Evolutionary conservation across 208 protist genomes (phyloP), one percentile per base, ranked within the genome.

Genomic region (Borovskyia barvae): DNA sequence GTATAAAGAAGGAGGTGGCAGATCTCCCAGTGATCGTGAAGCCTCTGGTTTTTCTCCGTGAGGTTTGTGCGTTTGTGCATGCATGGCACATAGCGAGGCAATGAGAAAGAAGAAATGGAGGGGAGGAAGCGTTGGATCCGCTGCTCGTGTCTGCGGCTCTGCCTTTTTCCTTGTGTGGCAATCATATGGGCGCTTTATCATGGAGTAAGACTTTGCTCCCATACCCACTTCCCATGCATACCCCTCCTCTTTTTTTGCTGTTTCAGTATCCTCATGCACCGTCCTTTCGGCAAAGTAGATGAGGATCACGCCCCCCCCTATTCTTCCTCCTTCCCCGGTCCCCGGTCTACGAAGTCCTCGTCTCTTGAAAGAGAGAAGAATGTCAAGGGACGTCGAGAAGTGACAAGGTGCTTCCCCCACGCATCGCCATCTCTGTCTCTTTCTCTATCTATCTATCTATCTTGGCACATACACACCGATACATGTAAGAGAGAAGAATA

Each of bases 381-480:
- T n/a, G n/a, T n/a, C n/a, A n/a, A n/a, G n/a, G n/a, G n/a, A n/a
- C n/a, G n/a, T n/a, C n/a, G n/a, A n/a, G n/a, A n/a, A n/a, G n/a
- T n/a, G n/a, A n/a, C n/a, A n/a, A 29, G 30, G 9, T 50, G 40
- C 40, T 48, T n/a, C 26, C 3, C 48, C 30, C 25, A 19, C 5
- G 42, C 26, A 14, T 58, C 26, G n/a, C 17, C 19, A 20, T 17
- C 15, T 53, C 30, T 39, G 22, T 8, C 39, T 53, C 30, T 55
- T 36, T 48, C 48, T 59, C 36, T 33, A 20, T 59, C 7, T 54
- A 32, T 54, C 20, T 54, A 19, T 39, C 24, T 48, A 14, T 39
- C 14, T 39, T 39, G 35, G 8, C 14, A 39, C 35, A 8, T 39
- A 39, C 35, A 39, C 8, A 39, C 11, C 11, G 14, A 39, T n/a